Percentiles rank a stretch among this genome's conserved stretches.
Evolutionary conservation across 2,329 filamentous ascomycete species (phyloP).

Genomic region (Ophioceras dolichostomum): DNA sequence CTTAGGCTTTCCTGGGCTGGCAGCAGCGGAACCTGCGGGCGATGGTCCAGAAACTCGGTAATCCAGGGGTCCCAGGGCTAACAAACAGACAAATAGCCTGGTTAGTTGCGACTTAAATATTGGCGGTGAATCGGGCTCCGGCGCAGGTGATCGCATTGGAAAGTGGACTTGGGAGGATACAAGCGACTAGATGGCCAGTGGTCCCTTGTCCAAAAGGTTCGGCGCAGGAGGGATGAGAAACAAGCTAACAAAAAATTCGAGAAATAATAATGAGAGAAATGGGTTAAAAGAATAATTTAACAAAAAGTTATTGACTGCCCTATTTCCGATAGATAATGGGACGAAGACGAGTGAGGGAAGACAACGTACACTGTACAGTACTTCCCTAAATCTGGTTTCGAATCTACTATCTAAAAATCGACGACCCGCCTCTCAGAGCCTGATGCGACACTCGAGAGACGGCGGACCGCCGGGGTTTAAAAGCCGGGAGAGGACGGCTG

Average conservation of each 20-base stretch:
- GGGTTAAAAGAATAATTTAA: not conserved
- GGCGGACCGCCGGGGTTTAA: no score
- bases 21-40: conserved; percentile 1
- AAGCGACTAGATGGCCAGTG: conserved; percentile 2
- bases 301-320: no score
- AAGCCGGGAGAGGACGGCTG: no score
- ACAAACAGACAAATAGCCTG: not conserved
- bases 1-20: not conserved
- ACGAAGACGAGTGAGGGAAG: not conserved
- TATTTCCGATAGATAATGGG: no score
- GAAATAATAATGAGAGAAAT: not conserved
- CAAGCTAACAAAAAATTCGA: not conserved
- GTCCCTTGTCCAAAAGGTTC: conserved; percentile 3
- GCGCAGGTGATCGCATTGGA: conserved; percentile 4
- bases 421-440: no score
- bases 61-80: conserved; percentile 2
- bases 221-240: not conserved
- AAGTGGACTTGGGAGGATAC: conserved; percentile 3
- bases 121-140: conserved; percentile 1
- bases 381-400: not conserved
- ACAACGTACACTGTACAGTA: not conserved
- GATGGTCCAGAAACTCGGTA: not conserved
- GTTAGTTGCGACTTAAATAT: conserved; percentile 1
- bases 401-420: not conserved
- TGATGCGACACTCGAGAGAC: no score